A percentile compares a stretch with the other conserved stretches of the same genome.
Conservation (phyloP, 345 rosid species). For the Citrus unshiu region DNA sequence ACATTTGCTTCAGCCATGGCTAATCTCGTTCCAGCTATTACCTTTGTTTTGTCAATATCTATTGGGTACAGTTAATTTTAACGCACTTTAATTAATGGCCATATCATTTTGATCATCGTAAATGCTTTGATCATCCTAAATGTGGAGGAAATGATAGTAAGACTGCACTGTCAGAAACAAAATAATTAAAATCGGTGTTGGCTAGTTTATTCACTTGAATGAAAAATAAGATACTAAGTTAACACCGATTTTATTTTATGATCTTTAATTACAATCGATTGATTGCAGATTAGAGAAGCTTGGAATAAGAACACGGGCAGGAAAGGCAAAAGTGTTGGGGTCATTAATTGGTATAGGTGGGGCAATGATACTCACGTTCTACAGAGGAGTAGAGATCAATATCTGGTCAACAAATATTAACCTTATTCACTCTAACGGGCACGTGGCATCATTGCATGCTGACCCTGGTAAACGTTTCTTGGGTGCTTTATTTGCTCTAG, state of each 20-base stretch:
- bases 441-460: slow-evolving; percentile 2
- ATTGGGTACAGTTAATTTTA: slow-evolving; percentile 26
- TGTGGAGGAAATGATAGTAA: too few relatives aligned
- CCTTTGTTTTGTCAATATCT: slow-evolving; percentile 27
- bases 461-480: slow-evolving; percentile 1
- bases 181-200: too few relatives aligned
- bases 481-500: slow-evolving; percentile 27
- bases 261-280: neutral
- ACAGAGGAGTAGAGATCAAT: slow-evolving; percentile 36
- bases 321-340: slow-evolving; percentile 53
- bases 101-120: neutral
- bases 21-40: neutral
- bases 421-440: slow-evolving; percentile 18
- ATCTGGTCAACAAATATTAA: slow-evolving; percentile 30
- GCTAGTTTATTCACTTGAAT: too few relatives aligned
- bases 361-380: slow-evolving; percentile 56
- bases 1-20: slow-evolving; percentile 1
- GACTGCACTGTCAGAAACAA: neutral
- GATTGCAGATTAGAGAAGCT: slow-evolving; percentile 42
- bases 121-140: neutral
- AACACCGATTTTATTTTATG: too few relatives aligned
- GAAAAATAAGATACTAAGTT: too few relatives aligned
- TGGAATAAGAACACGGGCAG: slow-evolving; percentile 20
- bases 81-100: neutral
- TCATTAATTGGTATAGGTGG: slow-evolving; percentile 53